Evolutionary conservation across 1,284 basidiomycete species (phyloP).

Genomic region (Leccinum fallax): DNA sequence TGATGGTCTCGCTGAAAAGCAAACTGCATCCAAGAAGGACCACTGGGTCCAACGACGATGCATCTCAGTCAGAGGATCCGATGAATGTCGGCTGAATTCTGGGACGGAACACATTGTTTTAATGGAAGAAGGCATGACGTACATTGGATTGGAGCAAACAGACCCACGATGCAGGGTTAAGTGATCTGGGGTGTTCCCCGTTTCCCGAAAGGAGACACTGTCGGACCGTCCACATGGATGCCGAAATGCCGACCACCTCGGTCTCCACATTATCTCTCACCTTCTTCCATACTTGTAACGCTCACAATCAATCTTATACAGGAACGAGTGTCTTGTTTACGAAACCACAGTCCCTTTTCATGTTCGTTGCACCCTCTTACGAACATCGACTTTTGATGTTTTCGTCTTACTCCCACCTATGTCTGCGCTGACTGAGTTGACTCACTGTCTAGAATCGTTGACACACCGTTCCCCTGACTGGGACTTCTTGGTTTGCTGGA

Average conservation of each 20-base stretch:
- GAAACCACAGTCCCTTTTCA: constrained; percentile 29
- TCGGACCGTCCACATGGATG: constrained; percentile 17
- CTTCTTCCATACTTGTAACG: constrained; percentile 28
- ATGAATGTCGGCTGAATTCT: constrained; percentile 35
- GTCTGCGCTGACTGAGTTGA: constrained; percentile 32
- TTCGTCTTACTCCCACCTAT: constrained; percentile 20
- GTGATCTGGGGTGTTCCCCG: constrained; percentile 35
- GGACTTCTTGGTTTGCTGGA: constrained; percentile 33
- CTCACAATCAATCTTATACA: constrained; percentile 38
- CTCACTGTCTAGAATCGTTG: constrained; percentile 27
- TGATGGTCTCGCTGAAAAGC: constrained; percentile 38
- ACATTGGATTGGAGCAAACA: constrained; percentile 27
- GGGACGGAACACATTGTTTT: constrained; percentile 28
- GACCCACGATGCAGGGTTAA: constrained; percentile 26
- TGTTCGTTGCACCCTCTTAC: constrained; percentile 22
- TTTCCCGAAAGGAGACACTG: constrained; percentile 8
- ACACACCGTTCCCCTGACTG: constrained; percentile 33
- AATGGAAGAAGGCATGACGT: constrained; percentile 23
- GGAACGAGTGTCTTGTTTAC: constrained; percentile 36
- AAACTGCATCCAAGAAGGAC: constrained; percentile 34
- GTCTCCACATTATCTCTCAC: constrained; percentile 42
- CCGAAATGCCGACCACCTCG: constrained; percentile 37
- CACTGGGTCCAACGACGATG: constrained; percentile 16
- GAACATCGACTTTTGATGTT: constrained; percentile 25
- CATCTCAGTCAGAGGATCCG: constrained; percentile 30